Evolutionary conservation across 192 early-diverging fungal species (phyloP).

Genomic region (Backusella macrospora): DNA sequence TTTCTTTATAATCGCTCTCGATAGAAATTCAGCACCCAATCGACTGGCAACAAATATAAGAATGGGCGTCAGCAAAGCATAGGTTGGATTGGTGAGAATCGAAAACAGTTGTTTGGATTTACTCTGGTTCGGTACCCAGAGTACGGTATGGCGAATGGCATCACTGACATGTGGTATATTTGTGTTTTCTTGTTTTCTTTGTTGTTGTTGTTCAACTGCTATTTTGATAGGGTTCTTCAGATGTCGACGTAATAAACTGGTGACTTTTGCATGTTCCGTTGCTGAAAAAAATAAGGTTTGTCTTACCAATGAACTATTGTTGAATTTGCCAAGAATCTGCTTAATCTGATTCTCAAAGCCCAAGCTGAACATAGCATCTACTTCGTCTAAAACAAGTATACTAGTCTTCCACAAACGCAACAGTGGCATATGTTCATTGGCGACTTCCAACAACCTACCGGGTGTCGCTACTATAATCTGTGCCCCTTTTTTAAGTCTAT

Average conservation of each 20-base stretch:
- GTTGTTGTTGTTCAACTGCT: conserved; percentile 31
- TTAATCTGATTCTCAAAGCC: conserved; percentile 55
- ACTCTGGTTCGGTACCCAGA: conserved; percentile 59
- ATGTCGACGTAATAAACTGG: conserved; percentile 24
- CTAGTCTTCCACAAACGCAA: conserved; percentile 44
- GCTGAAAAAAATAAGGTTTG: conserved; percentile 49
- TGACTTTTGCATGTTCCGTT: conserved; percentile 25
- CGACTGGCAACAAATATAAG: conserved; percentile 59
- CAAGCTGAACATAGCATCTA: conserved; percentile 60
- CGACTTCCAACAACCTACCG: conserved; percentile 53
- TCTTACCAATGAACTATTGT: conserved; percentile 25
- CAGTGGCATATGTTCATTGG: conserved; percentile 36
- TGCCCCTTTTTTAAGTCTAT: conserved; percentile 56
- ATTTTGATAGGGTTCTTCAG: conserved; percentile 38
- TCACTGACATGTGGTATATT: conserved; percentile 18
- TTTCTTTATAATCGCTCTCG: conserved; percentile 47
- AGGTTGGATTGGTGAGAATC: conserved; percentile 53
- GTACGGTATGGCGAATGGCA: conserved; percentile 54
- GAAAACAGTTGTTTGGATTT: conserved; percentile 60
- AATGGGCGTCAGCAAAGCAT: conserved; percentile 51
- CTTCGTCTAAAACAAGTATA: conserved; percentile 59
- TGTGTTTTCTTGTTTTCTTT: neutral
- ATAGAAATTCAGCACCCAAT: conserved; percentile 54
- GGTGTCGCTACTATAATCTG: conserved; percentile 62
- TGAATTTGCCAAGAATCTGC: conserved; percentile 46